phyloP scores from a whole-genome alignment of 2,329 filamentous ascomycete genomes.

The Cordyceps farinosa region DNA sequence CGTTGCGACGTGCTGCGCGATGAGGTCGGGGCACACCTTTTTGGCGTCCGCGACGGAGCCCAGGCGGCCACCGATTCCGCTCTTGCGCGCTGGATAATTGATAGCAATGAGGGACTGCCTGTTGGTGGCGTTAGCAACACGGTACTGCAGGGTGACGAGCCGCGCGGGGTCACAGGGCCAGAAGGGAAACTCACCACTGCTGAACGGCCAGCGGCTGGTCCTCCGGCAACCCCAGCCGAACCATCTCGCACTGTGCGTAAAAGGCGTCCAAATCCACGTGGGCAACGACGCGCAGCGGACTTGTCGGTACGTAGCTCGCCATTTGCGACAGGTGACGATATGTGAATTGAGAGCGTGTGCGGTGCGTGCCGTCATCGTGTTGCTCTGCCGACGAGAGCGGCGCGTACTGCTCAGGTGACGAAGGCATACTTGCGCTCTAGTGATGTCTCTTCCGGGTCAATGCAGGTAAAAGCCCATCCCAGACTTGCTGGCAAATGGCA shows the following conservation, averaged over 20 bases:
- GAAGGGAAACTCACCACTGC: slow-evolving; percentile 62
- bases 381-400: slow-evolving; percentile 27
- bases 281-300: slow-evolving; percentile 79
- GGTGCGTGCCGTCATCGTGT: slow-evolving; percentile 23
- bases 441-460: neutral
- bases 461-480: neutral
- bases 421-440: neutral
- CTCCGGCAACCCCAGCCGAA: slow-evolving; percentile 70
- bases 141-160: neutral
- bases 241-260: slow-evolving; percentile 94
- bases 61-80: slow-evolving; percentile 69
- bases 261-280: slow-evolving; percentile 97
- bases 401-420: neutral
- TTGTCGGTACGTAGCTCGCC: slow-evolving; percentile 64
- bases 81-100: slow-evolving; percentile 86
- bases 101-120: slow-evolving; percentile 68
- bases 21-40: slow-evolving; percentile 79
- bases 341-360: slow-evolving; percentile 68
- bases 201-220: slow-evolving; percentile 85
- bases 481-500: neutral
- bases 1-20: slow-evolving; percentile 89
- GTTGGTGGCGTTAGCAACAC: neutral
- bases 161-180: neutral
- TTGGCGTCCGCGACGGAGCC: slow-evolving; percentile 76
- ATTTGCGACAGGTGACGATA: slow-evolving; percentile 79